Evolutionary conservation across 352 stramenopile genomes (phyloP), one percentile per base, ranked within the genome.

Genomic region (Halophytophthora polymorphica): DNA sequence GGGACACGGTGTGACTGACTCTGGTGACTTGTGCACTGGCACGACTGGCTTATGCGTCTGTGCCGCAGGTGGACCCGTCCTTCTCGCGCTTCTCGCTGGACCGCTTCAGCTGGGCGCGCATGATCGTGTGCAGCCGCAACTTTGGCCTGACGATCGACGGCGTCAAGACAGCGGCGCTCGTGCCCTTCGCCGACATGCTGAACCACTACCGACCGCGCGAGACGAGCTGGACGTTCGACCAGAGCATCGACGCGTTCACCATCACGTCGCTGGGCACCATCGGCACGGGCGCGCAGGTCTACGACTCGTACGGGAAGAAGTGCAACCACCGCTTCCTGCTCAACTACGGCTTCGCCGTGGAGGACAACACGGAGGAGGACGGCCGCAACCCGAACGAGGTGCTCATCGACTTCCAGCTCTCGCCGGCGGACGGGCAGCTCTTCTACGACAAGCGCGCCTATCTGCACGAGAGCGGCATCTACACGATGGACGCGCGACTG

Each of bases 261-360:
- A 95, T 96, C 61, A 96, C 87, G 47, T 91, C 87, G 25, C 74
- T 96, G 8, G 78, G 75, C 22, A 86, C 81, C 15, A 91, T 93
- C 53, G 70, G 69, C 29, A 55, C 69, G 0, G 86, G 88, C 11
- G 75, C 87, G 23, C 96, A 99, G 69, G 96, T 99, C 7, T 99
- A 99, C 69, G 97, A 99, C 71, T 98, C 86, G 42, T 99, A 99
- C 70, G 97, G 97, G 22, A 98, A 99, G 76, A 99, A 99, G 73
- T 99, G 97, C 77, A 99, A 99, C 79, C 96, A 99, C 72, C 87
- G 85, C 8, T 99, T 99, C 70, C 76, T 99, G 34, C 80, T 99
- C 38, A 99, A 99, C 77, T 99, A 99, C 68, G 97, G 97, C 37
- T 99, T 99, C 71, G 94, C 96, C 13, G 96, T 99, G 5, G 96